phyloP scores from a whole-genome alignment of 352 stramenopile genomes.

The Globisporangium radiosum region DNA sequence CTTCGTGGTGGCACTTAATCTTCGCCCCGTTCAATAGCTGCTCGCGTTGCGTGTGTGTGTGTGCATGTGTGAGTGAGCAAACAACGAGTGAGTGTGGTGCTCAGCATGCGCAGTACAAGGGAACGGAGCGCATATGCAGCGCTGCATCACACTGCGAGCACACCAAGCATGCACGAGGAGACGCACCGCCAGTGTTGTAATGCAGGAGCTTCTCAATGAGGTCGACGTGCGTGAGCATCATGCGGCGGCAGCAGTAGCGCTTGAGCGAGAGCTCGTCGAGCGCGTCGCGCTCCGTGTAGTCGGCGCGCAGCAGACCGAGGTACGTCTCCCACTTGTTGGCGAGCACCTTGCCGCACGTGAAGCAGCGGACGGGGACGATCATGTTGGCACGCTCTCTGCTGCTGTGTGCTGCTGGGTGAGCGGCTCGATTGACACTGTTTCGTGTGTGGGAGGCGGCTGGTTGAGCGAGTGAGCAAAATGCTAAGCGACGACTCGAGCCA shows the following conservation, averaged over 20 bases:
- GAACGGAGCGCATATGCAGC: neutral
- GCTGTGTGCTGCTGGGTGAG: neutral
- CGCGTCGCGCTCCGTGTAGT: slow-evolving; percentile 97
- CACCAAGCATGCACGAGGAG: neutral
- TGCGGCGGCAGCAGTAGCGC: slow-evolving; percentile 98
- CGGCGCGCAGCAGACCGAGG: slow-evolving; percentile 93
- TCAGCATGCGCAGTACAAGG: neutral
- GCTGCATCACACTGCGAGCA: neutral
- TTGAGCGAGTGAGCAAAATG: neutral
- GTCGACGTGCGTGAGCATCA: slow-evolving; percentile 99
- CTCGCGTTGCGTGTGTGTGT: slow-evolving; percentile 5
- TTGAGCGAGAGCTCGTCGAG: slow-evolving; percentile 98
- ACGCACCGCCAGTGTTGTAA: slow-evolving; percentile 95
- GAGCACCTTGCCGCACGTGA: slow-evolving; percentile 99
- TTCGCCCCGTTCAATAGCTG: slow-evolving; percentile 80
- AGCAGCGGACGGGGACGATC: slow-evolving; percentile 99
- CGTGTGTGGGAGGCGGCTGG: neutral
- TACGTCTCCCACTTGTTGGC: slow-evolving; percentile 99
- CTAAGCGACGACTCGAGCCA: neutral
- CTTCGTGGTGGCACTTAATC: slow-evolving; percentile 25
- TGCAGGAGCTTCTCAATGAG: slow-evolving; percentile 99
- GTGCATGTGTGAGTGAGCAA: neutral
- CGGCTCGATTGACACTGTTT: neutral
- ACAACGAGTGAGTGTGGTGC: neutral
- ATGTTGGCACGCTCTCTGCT: slow-evolving; percentile 38